Conservation (phyloP, 2,329 filamentous ascomycete species). For the Dothistroma pini region DNA sequence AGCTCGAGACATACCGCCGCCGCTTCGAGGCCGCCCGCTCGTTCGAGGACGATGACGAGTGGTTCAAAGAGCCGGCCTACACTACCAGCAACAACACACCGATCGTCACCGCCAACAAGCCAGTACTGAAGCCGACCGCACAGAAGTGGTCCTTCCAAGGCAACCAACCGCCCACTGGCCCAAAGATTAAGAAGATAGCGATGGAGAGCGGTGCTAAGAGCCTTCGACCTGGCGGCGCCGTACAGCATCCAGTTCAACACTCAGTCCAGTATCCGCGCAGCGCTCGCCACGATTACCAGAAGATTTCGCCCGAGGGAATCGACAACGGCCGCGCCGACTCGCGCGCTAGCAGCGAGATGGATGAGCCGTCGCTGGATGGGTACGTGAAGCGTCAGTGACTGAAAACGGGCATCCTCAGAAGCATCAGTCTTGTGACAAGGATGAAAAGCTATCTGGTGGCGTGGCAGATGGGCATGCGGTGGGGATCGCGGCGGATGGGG, state of each 20-base stretch:
- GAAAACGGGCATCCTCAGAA: background rate
- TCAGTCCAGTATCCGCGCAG: background rate
- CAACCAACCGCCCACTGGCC: background rate
- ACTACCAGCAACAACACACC: background rate
- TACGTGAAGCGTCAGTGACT: background rate
- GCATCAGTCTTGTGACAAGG: background rate
- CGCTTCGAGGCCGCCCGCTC: conserved; percentile 10
- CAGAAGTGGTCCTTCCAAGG: background rate
- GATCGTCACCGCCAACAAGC: background rate
- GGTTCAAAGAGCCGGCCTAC: background rate
- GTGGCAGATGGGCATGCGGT: too few species aligned
- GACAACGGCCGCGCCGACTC: background rate
- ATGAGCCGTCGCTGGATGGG: background rate
- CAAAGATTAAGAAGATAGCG: background rate
- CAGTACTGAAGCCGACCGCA: conserved; percentile 1
- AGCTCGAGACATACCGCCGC: conserved; percentile 6
- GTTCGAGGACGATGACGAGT: conserved; percentile 9
- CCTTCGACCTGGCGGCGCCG: background rate
- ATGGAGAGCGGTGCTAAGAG: background rate
- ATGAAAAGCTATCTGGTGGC: background rate
- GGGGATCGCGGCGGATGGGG: too few species aligned
- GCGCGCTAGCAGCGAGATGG: background rate
- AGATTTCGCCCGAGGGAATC: background rate
- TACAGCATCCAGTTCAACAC: background rate
- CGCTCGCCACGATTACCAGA: background rate